Base-by-base conservation (phyloP, 1,139 yeast species). In the Pichia sp. region DNA sequence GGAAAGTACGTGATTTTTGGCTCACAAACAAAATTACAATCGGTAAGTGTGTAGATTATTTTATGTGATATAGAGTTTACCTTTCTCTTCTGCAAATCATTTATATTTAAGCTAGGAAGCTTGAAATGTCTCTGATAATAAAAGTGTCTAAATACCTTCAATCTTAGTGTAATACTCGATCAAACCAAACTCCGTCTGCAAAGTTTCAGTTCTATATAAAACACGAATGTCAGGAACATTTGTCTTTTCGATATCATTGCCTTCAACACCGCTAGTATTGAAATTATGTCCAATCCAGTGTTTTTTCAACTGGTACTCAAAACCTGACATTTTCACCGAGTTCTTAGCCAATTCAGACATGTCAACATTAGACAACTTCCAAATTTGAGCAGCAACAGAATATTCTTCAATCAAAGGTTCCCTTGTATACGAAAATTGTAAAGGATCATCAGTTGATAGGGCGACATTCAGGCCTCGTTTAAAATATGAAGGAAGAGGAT, bases 331-430 rank as follows among this genome's bases (percentile, higher is more conserved):
- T 53, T 79, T 71, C 4, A 92, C 98, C 0, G 98, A 90, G 69
- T 85, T 84, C 59, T 83, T 77, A 0, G 92, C 92, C 58, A 86
- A 69, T 69, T 93, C 99, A 69, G 98, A 93, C 95, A 95, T 89
- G 71, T 93, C 99, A 26, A 92, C 98, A 56, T 90, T 84, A 0
- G 96, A 88, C 46, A 93, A 76, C 68, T 93, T 90, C 76, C 92
- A 93, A 63, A 93, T 93, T 71, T 93, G 98, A 0, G 97, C 97
- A 4, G 99, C 99, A 40, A 93, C 97, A 1, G 97, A 87, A 69
- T 92, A 93, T 70, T 93, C 99, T 70, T 93, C 99, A 63, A 93
- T 93, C 64, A 93, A 77, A n/a, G 99, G 98, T 66, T 93, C 99
- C 64, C 95, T 84, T 30, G 99, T 93, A 72, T 90, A 93, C 0